A percentile compares a stretch with the other conserved stretches of the same genome.
Evolutionary conservation across 2,329 filamentous ascomycete genomes (phyloP).

Genomic region (Helminthosporium solani): DNA sequence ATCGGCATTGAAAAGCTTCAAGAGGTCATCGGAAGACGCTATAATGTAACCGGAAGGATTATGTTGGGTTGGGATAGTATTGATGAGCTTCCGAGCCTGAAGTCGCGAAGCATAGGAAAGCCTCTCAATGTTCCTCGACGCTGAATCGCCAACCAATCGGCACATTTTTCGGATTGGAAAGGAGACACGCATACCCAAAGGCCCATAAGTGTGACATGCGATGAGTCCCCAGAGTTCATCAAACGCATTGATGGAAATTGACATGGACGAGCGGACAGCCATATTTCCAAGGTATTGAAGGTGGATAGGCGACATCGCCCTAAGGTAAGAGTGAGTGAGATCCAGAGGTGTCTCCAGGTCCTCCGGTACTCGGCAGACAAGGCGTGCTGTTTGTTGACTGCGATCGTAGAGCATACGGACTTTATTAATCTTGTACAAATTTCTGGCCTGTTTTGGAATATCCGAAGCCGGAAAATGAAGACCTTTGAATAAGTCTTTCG

Average conservation of each 20-base stretch:
- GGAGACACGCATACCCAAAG: slow-evolving; percentile 80
- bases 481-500: slow-evolving; percentile 81
- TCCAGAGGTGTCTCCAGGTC: slow-evolving; percentile 76
- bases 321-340: slow-evolving; percentile 79
- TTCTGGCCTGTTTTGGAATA: slow-evolving; percentile 80
- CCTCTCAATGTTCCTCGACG: slow-evolving; percentile 83
- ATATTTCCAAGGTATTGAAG: slow-evolving; percentile 86
- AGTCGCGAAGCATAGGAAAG: slow-evolving; percentile 82
- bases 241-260: slow-evolving; percentile 86
- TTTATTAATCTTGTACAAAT: slow-evolving; percentile 89
- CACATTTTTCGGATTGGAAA: slow-evolving; percentile 94
- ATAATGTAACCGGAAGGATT: slow-evolving; percentile 90
- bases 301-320: slow-evolving; percentile 89
- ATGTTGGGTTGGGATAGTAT: slow-evolving; percentile 74
- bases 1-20: slow-evolving; percentile 83
- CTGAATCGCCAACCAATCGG: slow-evolving; percentile 79
- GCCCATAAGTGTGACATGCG: slow-evolving; percentile 78
- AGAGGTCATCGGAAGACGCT: slow-evolving; percentile 79
- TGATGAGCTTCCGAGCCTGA: slow-evolving; percentile 84
- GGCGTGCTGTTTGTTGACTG: slow-evolving; percentile 73
- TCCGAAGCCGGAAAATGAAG: slow-evolving; percentile 86
- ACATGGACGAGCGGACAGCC: slow-evolving; percentile 93
- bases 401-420: slow-evolving; percentile 85
- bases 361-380: slow-evolving; percentile 75
- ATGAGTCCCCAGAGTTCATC: slow-evolving; percentile 85